Base-by-base conservation (phyloP, 2,329 filamentous ascomycete genomes). In the Exophiala aquamarina region DNA sequence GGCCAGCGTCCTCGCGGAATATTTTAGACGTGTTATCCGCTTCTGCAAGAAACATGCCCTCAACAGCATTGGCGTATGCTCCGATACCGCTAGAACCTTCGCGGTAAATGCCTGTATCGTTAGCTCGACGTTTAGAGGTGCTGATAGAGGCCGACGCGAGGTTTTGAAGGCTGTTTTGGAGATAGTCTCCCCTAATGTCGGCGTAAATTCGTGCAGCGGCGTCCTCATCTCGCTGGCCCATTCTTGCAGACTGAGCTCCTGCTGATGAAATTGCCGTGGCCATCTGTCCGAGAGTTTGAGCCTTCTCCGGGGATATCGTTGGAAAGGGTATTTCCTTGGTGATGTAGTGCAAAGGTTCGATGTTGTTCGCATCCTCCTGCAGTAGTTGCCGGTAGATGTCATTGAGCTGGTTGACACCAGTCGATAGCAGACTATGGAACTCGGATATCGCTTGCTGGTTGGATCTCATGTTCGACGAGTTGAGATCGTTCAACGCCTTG, bases 341-440 rank as follows among this genome's bases (percentile, higher is more conserved):
- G 60, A 96, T 85, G 63, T 86, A 96, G 67, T 95, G 88, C 35
- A 98, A 73, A 6, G 93, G 91, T 63, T 98, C 93, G 40, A 97
- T 79, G 2, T 87, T 81, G 41, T 81, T 81, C 11, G 88, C 85
- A 31, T 91, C 89, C 58, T 95, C 87, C 52, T 78, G 80, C 35
- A 98, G 72, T 43, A 90, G 77, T 49, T 86, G 83, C 53, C 90
- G 82, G 63, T 96, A 95, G 44, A 92, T 79, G 46, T 83, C 83
- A 67, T 97, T 90, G 23, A 98, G 75, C 64, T 94, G 89, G 10
- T 82, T 80, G 56, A 87, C 90, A 18, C 90, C 93, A 3, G 82
- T 81, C 60, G 84, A 87, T 50, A 96, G 75, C 28, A 98, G 75
- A 8, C 83, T 79, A 44, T 81, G 85, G 44, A 95, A 79, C 51